A percentile compares a stretch with the other conserved stretches of the same genome.
Conservation (phyloP, 1,284 basidiomycete species). For the Mycosarcoma maydis region DNA sequence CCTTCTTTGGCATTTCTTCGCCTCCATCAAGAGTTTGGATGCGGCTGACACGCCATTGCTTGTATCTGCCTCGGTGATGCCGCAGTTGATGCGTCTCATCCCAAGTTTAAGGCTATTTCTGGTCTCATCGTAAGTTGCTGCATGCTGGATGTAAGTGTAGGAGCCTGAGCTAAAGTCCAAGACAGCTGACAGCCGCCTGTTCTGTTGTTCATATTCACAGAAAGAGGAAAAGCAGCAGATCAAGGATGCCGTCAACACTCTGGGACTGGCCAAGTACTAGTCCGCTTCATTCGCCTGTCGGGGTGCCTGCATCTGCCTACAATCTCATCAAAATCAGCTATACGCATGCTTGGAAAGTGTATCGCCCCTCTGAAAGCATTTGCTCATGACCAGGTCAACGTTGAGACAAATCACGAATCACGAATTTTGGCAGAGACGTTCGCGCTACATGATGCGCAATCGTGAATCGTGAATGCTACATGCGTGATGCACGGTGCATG, state of each 20-base stretch:
- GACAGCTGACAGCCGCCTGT: not conserved
- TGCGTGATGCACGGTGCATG: too few species aligned
- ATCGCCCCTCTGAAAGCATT: too few species aligned
- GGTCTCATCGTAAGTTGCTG: slow-evolving; percentile 70
- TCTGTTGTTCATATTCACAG: slow-evolving; percentile 9
- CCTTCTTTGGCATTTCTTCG: not conserved
- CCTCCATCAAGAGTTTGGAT: too few species aligned
- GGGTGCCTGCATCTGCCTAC: too few species aligned
- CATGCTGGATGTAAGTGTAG: not conserved
- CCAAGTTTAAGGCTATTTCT: slow-evolving; percentile 80
- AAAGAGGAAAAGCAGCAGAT: slow-evolving; percentile 60
- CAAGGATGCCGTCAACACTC: slow-evolving; percentile 46
- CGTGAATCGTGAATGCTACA: too few species aligned
- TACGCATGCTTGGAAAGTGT: too few species aligned
- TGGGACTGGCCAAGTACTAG: slow-evolving; percentile 45
- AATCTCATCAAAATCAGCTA: too few species aligned
- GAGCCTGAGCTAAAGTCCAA: not conserved
- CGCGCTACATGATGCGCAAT: too few species aligned
- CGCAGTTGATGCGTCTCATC: slow-evolving; percentile 72
- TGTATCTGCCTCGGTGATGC: not conserved
- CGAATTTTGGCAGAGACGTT: too few species aligned
- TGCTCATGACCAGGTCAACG: too few species aligned
- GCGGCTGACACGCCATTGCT: not conserved
- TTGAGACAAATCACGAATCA: too few species aligned
- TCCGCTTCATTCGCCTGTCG: too few species aligned